Evolutionary conservation across 129 eudicot genomes (phyloP).

Genomic region (Deinandra increscens): DNA sequence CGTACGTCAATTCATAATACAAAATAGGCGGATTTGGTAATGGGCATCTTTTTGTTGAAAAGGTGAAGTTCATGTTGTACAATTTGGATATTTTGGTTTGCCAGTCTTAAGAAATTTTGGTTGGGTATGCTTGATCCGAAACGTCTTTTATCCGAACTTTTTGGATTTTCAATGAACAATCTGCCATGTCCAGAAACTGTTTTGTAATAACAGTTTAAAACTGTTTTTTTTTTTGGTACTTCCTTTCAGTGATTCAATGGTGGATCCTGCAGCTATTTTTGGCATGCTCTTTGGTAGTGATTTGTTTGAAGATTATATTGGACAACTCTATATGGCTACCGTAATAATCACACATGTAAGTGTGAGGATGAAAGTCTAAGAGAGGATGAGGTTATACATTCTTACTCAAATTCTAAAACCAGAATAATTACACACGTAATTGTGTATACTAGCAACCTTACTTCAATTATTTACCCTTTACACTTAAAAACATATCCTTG

Average conservation of each 20-base stretch:
- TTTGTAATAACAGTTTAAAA: background rate
- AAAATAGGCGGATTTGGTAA: background rate
- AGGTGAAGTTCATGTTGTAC: no score
- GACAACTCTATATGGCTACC: conserved; percentile 71
- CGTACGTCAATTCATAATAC: background rate
- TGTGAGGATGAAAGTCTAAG: conserved; percentile 69
- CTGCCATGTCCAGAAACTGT: no score
- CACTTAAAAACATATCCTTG: background rate
- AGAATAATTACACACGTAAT: background rate
- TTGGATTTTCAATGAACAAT: background rate
- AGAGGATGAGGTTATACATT: conserved; percentile 63
- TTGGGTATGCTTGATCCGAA: background rate
- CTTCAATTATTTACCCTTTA: background rate
- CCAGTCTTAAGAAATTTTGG: no score
- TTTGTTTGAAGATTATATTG: conserved; percentile 73
- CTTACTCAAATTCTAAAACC: background rate
- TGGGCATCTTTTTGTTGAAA: background rate
- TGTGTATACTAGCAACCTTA: background rate
- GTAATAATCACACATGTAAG: no score
- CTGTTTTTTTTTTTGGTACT: background rate
- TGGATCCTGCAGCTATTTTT: conserved; percentile 87
- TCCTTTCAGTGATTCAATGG: conserved; percentile 63
- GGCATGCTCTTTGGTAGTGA: conserved; percentile 95
- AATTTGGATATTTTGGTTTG: no score
- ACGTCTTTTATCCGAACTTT: background rate